Evolutionary conservation across 2,329 filamentous ascomycete species (phyloP).

Genomic region (Diplodia corticola): DNA sequence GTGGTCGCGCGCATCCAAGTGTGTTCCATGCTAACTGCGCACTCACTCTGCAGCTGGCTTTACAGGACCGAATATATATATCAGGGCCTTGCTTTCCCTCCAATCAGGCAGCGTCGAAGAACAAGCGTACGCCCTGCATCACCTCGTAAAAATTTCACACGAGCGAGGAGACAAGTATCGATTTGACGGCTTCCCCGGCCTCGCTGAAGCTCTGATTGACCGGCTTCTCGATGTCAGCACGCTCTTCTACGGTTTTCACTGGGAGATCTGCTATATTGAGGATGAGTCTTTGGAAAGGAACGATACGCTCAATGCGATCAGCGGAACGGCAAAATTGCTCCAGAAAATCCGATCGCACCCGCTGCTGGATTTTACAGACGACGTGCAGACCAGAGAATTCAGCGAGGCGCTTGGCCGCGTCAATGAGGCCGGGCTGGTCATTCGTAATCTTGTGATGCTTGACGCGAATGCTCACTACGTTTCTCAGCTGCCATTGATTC

Average conservation of each 20-base stretch:
- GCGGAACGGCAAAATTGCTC: conserved; percentile 70
- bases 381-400: conserved; percentile 71
- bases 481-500: conserved; percentile 70
- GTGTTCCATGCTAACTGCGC: not conserved
- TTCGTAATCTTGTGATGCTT: conserved; percentile 95
- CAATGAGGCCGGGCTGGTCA: conserved; percentile 81
- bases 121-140: conserved; percentile 89
- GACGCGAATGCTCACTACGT: conserved; percentile 84
- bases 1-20: conserved; percentile 34
- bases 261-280: conserved; percentile 71
- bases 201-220: conserved; percentile 84
- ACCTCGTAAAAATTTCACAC: conserved; percentile 92
- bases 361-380: conserved; percentile 61
- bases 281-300: conserved; percentile 51
- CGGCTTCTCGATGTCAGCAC: conserved; percentile 77
- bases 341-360: conserved; percentile 67
- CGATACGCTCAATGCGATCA: conserved; percentile 63
- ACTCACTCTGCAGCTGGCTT: conserved; percentile 50
- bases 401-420: conserved; percentile 71
- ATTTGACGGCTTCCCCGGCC: conserved; percentile 85
- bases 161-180: conserved; percentile 94
- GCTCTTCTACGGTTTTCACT: conserved; percentile 79
- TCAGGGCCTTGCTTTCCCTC: conserved; percentile 79
- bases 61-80: conserved; percentile 86
- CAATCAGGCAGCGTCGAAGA: conserved; percentile 77